Percentiles rank a stretch among this genome's conserved stretches.
Evolutionary conservation across 768 basidiomycete genomes (phyloP).

Genomic region (Tulasnella sp.): DNA sequence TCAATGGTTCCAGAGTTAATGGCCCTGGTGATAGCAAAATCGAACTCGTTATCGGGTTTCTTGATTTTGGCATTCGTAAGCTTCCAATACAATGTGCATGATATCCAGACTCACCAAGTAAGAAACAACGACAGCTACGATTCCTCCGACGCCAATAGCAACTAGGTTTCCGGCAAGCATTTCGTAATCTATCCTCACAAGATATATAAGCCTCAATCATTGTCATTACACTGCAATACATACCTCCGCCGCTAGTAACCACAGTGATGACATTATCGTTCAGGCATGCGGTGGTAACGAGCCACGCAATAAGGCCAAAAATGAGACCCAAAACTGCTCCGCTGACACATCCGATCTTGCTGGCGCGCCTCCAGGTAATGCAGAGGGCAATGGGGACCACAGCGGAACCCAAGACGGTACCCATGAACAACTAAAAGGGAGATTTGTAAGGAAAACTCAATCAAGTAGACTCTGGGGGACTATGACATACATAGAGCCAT

Average conservation of each 20-base stretch:
- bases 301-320: constrained; percentile 67
- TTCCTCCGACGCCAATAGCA: constrained; percentile 66
- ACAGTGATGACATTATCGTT: constrained; percentile 64
- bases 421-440: constrained; percentile 39
- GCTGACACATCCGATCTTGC: constrained; percentile 69
- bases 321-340: constrained; percentile 59
- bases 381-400: constrained; percentile 80
- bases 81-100: neutral
- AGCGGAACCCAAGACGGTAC: constrained; percentile 69
- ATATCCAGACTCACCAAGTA: constrained; percentile 37
- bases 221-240: constrained; percentile 20
- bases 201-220: neutral
- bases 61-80: constrained; percentile 22
- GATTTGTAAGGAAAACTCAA: too few relatives aligned
- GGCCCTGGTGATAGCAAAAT: constrained; percentile 64
- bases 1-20: constrained; percentile 41
- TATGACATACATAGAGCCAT: constrained; percentile 65
- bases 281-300: constrained; percentile 60
- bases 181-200: constrained; percentile 30
- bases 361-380: constrained; percentile 75
- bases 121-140: constrained; percentile 55
- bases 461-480: too few relatives aligned
- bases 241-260: constrained; percentile 19
- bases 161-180: constrained; percentile 90
- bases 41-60: constrained; percentile 64